Evolutionary conservation across 805 yeast genomes (phyloP).

Genomic region (Wickerhamomyces rabaulensis): DNA sequence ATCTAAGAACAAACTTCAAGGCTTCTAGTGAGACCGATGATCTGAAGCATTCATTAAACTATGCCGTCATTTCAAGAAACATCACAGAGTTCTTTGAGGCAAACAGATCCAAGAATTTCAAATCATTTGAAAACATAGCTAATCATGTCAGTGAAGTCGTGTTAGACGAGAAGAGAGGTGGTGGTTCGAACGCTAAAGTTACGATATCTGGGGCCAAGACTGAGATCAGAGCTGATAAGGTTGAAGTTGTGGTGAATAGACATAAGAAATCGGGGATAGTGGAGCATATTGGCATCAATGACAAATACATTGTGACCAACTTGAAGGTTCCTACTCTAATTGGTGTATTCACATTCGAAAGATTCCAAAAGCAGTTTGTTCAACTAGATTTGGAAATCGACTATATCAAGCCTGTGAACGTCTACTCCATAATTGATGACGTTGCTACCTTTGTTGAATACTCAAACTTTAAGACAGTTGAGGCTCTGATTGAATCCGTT

Average conservation of each 20-base stretch:
- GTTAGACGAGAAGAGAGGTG: slow-evolving; percentile 37
- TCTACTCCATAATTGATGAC: slow-evolving; percentile 40
- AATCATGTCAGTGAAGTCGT: slow-evolving; percentile 41
- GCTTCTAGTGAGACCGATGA: slow-evolving; percentile 81
- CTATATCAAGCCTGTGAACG: slow-evolving; percentile 23
- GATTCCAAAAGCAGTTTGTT: slow-evolving; percentile 76
- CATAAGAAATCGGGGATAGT: slow-evolving; percentile 16
- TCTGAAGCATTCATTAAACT: slow-evolving; percentile 75
- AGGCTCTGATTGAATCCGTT: slow-evolving; percentile 76
- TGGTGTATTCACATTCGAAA: slow-evolving; percentile 90
- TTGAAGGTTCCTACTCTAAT: slow-evolving; percentile 68
- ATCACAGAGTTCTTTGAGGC: slow-evolving; percentile 47
- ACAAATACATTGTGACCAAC: slow-evolving; percentile 37
- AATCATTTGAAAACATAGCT: slow-evolving; percentile 35
- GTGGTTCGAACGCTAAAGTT: slow-evolving; percentile 40
- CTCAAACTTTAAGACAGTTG: slow-evolving; percentile 88
- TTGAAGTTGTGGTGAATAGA: slow-evolving; percentile 37
- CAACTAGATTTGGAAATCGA: slow-evolving; percentile 48
- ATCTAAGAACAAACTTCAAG: slow-evolving; percentile 60
- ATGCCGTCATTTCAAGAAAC: slow-evolving; percentile 74
- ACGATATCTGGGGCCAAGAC: slow-evolving; percentile 44
- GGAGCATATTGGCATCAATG: slow-evolving; percentile 8
- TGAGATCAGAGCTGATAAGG: slow-evolving; percentile 51
- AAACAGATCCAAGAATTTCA: slow-evolving; percentile 32
- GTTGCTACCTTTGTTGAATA: slow-evolving; percentile 60